Percentiles rank a stretch among this genome's conserved stretches.
Conservation (phyloP, 108 stramenopile genomes). For the Epipyxis sp. region DNA sequence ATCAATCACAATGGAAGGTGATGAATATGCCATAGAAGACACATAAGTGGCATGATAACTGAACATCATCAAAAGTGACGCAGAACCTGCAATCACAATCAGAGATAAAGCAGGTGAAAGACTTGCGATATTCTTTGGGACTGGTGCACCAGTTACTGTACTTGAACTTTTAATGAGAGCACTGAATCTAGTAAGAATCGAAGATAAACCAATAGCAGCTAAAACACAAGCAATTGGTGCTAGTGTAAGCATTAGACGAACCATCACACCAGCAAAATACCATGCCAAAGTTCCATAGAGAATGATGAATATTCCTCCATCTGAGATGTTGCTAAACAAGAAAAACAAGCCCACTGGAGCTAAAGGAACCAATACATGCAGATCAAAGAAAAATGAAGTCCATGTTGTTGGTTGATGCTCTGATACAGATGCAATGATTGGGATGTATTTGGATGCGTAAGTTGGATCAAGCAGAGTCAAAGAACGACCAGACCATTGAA, state of each 20-base stretch:
- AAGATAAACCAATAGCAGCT: constrained; percentile 78
- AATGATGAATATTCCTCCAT: constrained; percentile 74
- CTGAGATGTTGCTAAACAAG: constrained; percentile 71
- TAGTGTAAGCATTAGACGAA: constrained; percentile 85
- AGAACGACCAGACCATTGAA: constrained; percentile 58
- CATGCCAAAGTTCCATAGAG: constrained; percentile 84
- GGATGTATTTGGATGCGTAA: constrained; percentile 86
- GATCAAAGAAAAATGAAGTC: constrained; percentile 91
- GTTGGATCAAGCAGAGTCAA: constrained; percentile 58
- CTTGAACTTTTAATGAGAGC: constrained; percentile 30
- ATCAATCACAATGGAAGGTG: constrained; percentile 87
- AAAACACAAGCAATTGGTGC: constrained; percentile 83
- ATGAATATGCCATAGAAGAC: constrained; percentile 58
- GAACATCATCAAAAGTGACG: constrained; percentile 46
- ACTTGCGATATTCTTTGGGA: neutral
- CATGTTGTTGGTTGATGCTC: constrained; percentile 94
- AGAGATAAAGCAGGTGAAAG: constrained; percentile 31
- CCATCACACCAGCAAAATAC: constrained; percentile 95
- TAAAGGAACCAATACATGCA: constrained; percentile 84
- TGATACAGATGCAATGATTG: constrained; percentile 59
- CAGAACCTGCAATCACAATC: constrained; percentile 35
- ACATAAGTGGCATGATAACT: constrained; percentile 53
- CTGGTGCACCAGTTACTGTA: neutral
- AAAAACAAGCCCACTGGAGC: constrained; percentile 81
- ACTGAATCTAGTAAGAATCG: constrained; percentile 67